Percentiles rank a stretch among this genome's conserved stretches.
Conservation (phyloP, 2,329 filamentous ascomycete genomes). For the Nemania sp. region DNA sequence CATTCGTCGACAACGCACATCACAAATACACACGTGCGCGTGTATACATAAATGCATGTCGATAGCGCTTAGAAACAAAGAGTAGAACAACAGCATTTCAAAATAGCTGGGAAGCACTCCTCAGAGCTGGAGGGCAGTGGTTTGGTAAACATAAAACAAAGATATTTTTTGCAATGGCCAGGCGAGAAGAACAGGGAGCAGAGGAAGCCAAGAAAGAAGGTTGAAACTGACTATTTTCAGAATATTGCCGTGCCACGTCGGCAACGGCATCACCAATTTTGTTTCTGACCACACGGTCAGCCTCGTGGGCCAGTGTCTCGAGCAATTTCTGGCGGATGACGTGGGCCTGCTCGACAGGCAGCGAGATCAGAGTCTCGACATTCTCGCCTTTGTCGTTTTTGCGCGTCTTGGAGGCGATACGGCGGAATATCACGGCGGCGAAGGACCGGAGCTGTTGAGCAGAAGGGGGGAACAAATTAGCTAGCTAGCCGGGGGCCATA, state of each 20-base stretch:
- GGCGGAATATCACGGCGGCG: slow-evolving; percentile 89
- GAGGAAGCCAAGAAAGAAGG: background rate
- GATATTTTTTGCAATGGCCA: background rate
- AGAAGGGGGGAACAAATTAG: slow-evolving; percentile 4
- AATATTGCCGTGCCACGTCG: slow-evolving; percentile 92
- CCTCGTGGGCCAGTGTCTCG: slow-evolving; percentile 73
- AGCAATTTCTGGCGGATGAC: slow-evolving; percentile 85
- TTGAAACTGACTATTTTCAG: slow-evolving; percentile 73
- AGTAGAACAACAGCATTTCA: too few species aligned
- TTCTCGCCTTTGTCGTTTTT: slow-evolving; percentile 73
- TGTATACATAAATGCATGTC: background rate
- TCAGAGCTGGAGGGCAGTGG: too few species aligned
- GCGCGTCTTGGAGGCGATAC: slow-evolving; percentile 85
- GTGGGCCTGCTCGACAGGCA: slow-evolving; percentile 71
- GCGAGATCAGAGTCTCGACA: slow-evolving; percentile 82
- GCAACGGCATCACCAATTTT: slow-evolving; percentile 98
- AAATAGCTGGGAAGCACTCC: too few species aligned
- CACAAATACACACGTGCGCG: background rate
- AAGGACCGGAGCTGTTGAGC: slow-evolving; percentile 79
- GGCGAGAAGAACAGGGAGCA: background rate
- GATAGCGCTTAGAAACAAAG: too few species aligned
- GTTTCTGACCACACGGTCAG: slow-evolving; percentile 76
- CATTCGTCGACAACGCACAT: too few species aligned
- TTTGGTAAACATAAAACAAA: too few species aligned
- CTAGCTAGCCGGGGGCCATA: too few species aligned